Evolutionary conservation across 2,329 filamentous ascomycete species (phyloP).

Genomic region (Ceratocystis papillata): DNA sequence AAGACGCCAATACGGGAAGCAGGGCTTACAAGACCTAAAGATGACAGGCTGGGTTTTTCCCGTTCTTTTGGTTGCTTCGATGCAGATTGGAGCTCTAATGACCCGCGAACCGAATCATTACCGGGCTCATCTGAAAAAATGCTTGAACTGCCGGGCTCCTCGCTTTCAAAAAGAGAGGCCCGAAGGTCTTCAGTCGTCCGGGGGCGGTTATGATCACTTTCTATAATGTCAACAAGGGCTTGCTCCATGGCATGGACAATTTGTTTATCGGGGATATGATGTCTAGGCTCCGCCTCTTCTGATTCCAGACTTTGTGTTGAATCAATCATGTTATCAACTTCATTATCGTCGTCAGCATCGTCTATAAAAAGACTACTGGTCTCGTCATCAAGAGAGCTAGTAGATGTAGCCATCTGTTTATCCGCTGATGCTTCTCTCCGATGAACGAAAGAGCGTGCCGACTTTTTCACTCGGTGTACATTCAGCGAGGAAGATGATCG

Average conservation of each 20-base stretch:
- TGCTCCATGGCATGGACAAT: slow-evolving; percentile 90
- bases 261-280: slow-evolving; percentile 55
- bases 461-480: slow-evolving; percentile 31
- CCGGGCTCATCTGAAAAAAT: slow-evolving; percentile 24
- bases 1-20: slow-evolving; percentile 87
- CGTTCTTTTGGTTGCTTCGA: slow-evolving; percentile 35
- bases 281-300: slow-evolving; percentile 45
- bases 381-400: slow-evolving; percentile 47
- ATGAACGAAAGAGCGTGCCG: slow-evolving; percentile 34
- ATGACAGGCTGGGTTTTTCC: slow-evolving; percentile 77
- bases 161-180: slow-evolving; percentile 55
- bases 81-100: slow-evolving; percentile 40
- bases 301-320: slow-evolving; percentile 73
- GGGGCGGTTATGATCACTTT: slow-evolving; percentile 49
- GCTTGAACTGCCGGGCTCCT: slow-evolving; percentile 30
- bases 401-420: slow-evolving; percentile 21
- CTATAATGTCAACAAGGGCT: slow-evolving; percentile 85
- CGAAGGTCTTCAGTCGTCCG: slow-evolving; percentile 54
- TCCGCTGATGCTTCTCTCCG: slow-evolving; percentile 30
- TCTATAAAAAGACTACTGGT: slow-evolving; percentile 52
- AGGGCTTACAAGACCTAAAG: slow-evolving; percentile 78
- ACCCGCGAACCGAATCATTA: slow-evolving; percentile 47
- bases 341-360: slow-evolving; percentile 67
- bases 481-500: slow-evolving; percentile 33
- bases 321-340: slow-evolving; percentile 57